Base-by-base conservation (phyloP, 1,139 yeast species). In the Candida dubliniensis region DNA sequence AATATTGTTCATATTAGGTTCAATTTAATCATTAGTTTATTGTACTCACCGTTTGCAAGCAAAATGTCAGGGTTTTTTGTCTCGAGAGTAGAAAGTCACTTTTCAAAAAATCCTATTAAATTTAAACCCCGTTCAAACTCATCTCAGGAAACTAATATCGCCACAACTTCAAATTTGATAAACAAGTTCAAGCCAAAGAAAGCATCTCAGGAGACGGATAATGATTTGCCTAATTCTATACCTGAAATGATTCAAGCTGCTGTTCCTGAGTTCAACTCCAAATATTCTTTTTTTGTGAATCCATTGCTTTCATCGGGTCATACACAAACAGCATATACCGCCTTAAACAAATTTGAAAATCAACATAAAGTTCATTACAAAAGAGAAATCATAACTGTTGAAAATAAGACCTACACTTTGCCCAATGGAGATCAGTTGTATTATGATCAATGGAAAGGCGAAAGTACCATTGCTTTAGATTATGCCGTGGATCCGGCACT, bases 261-360 rank as follows among this genome's bases (percentile, higher is more conserved):
- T 1, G 63, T 67, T 0, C 72, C 74, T 0, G 75, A 70, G 41
- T 56, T 74, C 41, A 31, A 46, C 24, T 48, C 60, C 10, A 74
- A 71, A 2, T 60, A 66, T 42, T 57, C 65, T 24, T 71, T 60
- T 49, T 61, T 57, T 53, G 63, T 70, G 35, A 68, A 69, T 45
- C 78, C 78, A 1, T 50, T 71, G 11, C 56, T 74, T 18, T 56
- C 69, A 10, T 62, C 71, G 4, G 78, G 79, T 12, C 77, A 74
- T 51, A 50, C 67, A n/a, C 78, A 74, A 54, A 74, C 79, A 4
- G 76, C 76, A 4, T 74, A 69, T 51, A 68, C 78, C 3, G 77
- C 75, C 0, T 45, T 73, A 18, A 64, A 63, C 50, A 65, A 66
- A 49, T 71, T 71, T 47, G 74, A 69, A 14, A 50, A 57, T 34